Conservation (phyloP, 768 basidiomycete genomes). For the Termitomyces sp. region DNA sequence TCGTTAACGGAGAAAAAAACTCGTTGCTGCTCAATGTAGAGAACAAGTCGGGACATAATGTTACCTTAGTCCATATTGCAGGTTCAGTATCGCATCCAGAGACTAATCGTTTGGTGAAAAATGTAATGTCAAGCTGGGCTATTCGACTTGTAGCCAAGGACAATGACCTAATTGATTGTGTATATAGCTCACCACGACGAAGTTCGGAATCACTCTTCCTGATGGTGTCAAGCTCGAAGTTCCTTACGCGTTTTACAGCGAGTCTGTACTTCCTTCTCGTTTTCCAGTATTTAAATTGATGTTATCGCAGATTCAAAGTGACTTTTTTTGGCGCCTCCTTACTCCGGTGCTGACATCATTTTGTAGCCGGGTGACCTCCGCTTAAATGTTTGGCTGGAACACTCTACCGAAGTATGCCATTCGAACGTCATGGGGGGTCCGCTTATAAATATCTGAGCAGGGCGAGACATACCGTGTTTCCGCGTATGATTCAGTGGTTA, state of each 20-base stretch:
- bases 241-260: slow-evolving; percentile 74
- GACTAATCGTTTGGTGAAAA: slow-evolving; percentile 60
- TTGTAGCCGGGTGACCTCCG: slow-evolving; percentile 68
- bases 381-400: slow-evolving; percentile 74
- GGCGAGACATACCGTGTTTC: slow-evolving; percentile 52
- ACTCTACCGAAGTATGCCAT: slow-evolving; percentile 49
- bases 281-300: slow-evolving; percentile 8
- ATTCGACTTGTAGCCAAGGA: not conserved
- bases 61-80: slow-evolving; percentile 58
- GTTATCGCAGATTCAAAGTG: slow-evolving; percentile 54
- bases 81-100: slow-evolving; percentile 68
- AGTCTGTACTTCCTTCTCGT: slow-evolving; percentile 43
- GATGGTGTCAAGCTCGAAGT: slow-evolving; percentile 56
- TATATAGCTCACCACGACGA: slow-evolving; percentile 50
- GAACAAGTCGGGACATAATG: slow-evolving; percentile 69
- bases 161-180: slow-evolving; percentile 1
- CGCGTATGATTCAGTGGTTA: slow-evolving; percentile 72
- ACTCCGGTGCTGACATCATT: slow-evolving; percentile 3
- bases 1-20: slow-evolving; percentile 83
- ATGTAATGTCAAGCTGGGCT: slow-evolving; percentile 33
- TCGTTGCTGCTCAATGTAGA: slow-evolving; percentile 58
- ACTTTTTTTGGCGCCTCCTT: not conserved
- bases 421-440: not conserved
- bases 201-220: slow-evolving; percentile 47
- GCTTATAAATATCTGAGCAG: slow-evolving; percentile 24